Conservation (phyloP, 768 basidiomycete genomes). For the Russula dissimulans region DNA sequence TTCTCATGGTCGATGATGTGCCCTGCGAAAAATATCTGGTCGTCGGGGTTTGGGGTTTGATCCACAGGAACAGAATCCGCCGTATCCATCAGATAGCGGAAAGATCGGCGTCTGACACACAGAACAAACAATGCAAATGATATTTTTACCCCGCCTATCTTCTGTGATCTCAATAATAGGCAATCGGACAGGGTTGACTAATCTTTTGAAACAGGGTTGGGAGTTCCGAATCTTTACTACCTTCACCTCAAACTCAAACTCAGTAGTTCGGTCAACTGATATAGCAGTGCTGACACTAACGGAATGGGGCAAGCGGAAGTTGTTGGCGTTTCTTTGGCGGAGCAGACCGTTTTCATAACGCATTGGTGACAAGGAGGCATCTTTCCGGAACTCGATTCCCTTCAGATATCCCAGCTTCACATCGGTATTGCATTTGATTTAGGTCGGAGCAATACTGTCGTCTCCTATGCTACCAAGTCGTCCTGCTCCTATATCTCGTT, state of each 20-base stretch:
- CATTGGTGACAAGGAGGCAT: neutral
- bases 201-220: neutral
- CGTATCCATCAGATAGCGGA: neutral
- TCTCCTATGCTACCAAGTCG: neutral
- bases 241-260: neutral
- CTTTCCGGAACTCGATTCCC: neutral
- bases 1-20: neutral
- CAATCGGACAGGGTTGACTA: neutral
- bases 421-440: neutral
- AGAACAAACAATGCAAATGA: neutral
- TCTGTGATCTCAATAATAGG: neutral
- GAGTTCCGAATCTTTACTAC: neutral
- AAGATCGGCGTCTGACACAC: neutral
- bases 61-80: neutral
- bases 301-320: neutral
- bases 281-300: neutral
- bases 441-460: neutral
- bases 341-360: neutral
- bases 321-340: neutral
- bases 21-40: neutral
- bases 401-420: constrained; percentile 2
- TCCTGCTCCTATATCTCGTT: neutral
- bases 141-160: neutral
- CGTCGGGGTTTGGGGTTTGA: neutral
- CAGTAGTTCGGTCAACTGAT: neutral